Percentiles rank a stretch among this genome's conserved stretches.
Conservation (phyloP, 345 rosid species). For the Cardiospermum halicacabum region DNA sequence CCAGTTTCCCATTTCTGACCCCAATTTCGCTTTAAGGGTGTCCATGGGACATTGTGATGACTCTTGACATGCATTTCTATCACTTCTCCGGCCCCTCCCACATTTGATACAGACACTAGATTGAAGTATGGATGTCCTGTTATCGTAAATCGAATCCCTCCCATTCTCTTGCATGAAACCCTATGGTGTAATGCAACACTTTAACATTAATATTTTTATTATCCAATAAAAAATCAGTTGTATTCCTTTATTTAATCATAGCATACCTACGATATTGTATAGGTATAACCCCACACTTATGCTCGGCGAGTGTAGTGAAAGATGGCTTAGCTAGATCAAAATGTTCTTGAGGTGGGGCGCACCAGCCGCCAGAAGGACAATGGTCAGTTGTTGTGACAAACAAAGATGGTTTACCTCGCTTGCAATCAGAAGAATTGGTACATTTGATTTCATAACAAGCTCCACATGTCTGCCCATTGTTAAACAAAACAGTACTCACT, state of each 20-base stretch:
- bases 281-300: conserved; percentile 56
- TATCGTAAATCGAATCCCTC: conserved; percentile 67
- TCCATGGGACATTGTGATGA: conserved; percentile 34
- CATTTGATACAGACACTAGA: conserved; percentile 50
- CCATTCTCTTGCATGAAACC: conserved; percentile 66
- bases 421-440: conserved; percentile 41
- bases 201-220: too few relatives aligned
- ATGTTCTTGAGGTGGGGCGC: conserved; percentile 64
- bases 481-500: conserved; percentile 39
- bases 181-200: too few relatives aligned
- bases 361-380: conserved; percentile 96
- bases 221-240: too few relatives aligned
- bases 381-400: conserved; percentile 63
- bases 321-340: conserved; percentile 70
- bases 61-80: conserved; percentile 53
- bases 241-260: too few relatives aligned
- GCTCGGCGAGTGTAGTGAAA: conserved; percentile 45
- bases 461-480: conserved; percentile 42
- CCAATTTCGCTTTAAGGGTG: conserved; percentile 37
- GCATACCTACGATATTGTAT: conserved; percentile 71
- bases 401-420: conserved; percentile 45
- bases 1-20: conserved; percentile 48
- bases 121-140: conserved; percentile 66
- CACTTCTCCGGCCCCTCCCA: conserved; percentile 71
- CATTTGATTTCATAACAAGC: conserved; percentile 54